A percentile compares a stretch with the other conserved stretches of the same genome.
Evolutionary conservation across 352 stramenopile genomes (phyloP).

Genomic region (Pseudoperonospora humuli): DNA sequence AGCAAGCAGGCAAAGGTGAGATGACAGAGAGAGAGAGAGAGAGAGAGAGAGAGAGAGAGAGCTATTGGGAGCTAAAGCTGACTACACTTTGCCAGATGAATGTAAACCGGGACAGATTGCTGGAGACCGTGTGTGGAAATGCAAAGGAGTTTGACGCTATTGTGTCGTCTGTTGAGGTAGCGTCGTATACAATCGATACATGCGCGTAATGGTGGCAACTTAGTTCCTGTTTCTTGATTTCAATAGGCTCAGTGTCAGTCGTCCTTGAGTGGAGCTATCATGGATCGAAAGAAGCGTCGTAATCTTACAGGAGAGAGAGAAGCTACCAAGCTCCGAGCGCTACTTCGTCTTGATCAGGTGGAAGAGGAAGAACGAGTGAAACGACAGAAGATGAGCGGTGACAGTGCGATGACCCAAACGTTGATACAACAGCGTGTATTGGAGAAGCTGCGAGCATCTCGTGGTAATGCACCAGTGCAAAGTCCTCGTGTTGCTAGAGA

Average conservation of each 20-base stretch:
- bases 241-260: slow-evolving; percentile 35
- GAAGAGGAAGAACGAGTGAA: slow-evolving; percentile 26
- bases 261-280: slow-evolving; percentile 33
- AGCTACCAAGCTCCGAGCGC: slow-evolving; percentile 11
- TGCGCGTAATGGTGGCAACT: too few species aligned
- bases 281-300: slow-evolving; percentile 29
- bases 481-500: background rate
- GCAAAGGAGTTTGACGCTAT: slow-evolving; percentile 55
- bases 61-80: slow-evolving; percentile 7
- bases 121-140: slow-evolving; percentile 53
- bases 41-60: background rate
- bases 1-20: slow-evolving; percentile 55
- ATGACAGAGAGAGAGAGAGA: background rate
- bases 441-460: slow-evolving; percentile 15
- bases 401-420: slow-evolving; percentile 10
- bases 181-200: too few species aligned
- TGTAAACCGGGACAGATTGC: slow-evolving; percentile 47
- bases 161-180: slow-evolving; percentile 61
- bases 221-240: slow-evolving; percentile 1
- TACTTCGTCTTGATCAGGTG: slow-evolving; percentile 15
- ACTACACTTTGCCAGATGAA: slow-evolving; percentile 28
- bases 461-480: background rate
- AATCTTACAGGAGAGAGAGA: slow-evolving; percentile 9
- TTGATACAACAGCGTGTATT: slow-evolving; percentile 14
- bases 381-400: slow-evolving; percentile 9